phyloP scores from a whole-genome alignment of 2,329 filamentous ascomycete species.

The Talaromyces sp. region DNA sequence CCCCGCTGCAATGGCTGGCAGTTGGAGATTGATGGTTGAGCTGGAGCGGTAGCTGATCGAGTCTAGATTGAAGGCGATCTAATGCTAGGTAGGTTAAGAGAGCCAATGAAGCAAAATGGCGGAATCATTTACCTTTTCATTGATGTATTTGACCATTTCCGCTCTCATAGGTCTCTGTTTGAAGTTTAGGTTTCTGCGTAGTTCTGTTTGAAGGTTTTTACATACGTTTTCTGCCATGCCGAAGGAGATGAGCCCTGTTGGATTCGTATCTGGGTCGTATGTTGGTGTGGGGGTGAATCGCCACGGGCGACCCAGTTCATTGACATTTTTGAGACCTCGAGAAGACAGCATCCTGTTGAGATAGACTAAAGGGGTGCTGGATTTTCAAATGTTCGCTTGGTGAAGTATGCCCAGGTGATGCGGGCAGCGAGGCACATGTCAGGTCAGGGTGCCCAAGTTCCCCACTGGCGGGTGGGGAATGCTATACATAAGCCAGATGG shows the following conservation, averaged over 20 bases:
- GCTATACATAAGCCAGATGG: too few relatives aligned
- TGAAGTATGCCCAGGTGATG: too few relatives aligned
- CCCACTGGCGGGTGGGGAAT: too few relatives aligned
- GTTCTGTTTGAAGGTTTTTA: neutral
- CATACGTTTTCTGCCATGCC: constrained; percentile 41
- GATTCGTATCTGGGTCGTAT: constrained; percentile 34
- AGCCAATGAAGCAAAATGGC: too few relatives aligned
- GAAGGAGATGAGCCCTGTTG: constrained; percentile 38
- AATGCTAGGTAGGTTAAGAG: constrained; percentile 22
- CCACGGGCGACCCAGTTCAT: constrained; percentile 28
- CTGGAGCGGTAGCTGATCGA: constrained; percentile 47
- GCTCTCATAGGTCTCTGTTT: constrained; percentile 39
- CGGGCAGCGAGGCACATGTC: too few relatives aligned
- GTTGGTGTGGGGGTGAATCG: constrained; percentile 28
- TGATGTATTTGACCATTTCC: constrained; percentile 44
- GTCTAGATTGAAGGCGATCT: constrained; percentile 10
- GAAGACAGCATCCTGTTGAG: constrained; percentile 35
- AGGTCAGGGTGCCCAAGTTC: too few relatives aligned
- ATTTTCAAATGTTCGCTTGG: too few relatives aligned
- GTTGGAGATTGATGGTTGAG: constrained; percentile 39
- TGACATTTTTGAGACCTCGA: constrained; percentile 27
- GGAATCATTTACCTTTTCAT: constrained; percentile 28
- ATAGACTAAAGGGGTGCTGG: too few relatives aligned
- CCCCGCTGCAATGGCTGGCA: constrained; percentile 45
- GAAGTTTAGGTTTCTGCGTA: neutral